Percentiles rank a stretch among this genome's conserved stretches.
phyloP scores from a whole-genome alignment of 2,329 filamentous ascomycete genomes.

The Trichoderma harzianum region DNA sequence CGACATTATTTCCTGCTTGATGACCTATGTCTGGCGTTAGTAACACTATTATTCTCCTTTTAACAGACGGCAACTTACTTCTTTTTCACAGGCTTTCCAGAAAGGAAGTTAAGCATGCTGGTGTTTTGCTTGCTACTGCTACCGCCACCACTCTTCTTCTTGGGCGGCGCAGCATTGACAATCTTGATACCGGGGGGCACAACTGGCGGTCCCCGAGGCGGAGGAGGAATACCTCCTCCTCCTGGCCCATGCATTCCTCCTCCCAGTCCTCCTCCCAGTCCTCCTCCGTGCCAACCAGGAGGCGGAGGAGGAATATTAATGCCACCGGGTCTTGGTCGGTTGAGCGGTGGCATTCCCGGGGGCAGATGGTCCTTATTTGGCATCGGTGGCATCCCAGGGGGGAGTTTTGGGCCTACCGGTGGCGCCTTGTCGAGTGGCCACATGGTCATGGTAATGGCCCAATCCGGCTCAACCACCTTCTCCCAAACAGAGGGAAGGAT shows the following conservation, averaged over 20 bases:
- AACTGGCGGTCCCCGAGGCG: not conserved
- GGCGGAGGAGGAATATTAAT: conserved; percentile 19
- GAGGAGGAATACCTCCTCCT: not conserved
- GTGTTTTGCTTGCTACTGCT: conserved; percentile 21
- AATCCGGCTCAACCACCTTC: conserved; percentile 72
- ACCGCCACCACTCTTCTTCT: conserved; percentile 15
- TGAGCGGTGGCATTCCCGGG: conserved; percentile 14
- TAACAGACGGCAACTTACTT: conserved; percentile 21
- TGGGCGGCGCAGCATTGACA: conserved; percentile 20
- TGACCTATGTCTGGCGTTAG: not conserved
- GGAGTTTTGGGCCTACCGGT: conserved; percentile 24
- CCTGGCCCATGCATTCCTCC: not conserved
- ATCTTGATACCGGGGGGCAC: conserved; percentile 18
- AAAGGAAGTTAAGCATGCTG: conserved; percentile 23
- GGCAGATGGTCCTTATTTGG: conserved; percentile 9
- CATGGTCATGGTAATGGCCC: conserved; percentile 54
- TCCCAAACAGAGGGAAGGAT: conserved; percentile 79
- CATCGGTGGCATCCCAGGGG: conserved; percentile 20
- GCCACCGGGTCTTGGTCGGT: conserved; percentile 12
- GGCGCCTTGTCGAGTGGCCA: conserved; percentile 52
- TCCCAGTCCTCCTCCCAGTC: not conserved
- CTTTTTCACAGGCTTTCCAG: conserved; percentile 24
- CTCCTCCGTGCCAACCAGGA: conserved; percentile 20
- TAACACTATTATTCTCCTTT: not conserved
- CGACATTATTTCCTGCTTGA: conserved; percentile 22